Evolutionary conservation across 805 yeast species (phyloP), one percentile per base, ranked within the genome.

Genomic region (Starmerella riodocensis): DNA sequence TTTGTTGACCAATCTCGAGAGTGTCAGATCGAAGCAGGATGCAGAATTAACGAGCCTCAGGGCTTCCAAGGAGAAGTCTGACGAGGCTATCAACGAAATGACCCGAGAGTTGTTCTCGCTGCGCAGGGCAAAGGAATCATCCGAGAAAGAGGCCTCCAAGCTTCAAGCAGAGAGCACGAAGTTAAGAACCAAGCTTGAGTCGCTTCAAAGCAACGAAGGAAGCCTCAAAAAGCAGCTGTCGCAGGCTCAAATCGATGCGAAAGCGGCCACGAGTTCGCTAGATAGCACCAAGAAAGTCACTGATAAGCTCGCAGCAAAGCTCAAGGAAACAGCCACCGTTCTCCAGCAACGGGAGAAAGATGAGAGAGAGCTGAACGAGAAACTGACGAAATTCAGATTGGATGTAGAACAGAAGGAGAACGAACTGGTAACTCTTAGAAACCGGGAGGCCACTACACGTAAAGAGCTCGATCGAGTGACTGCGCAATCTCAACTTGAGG

Each of bases 11-110:
- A 30, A 29, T 17, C 28, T 49, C 5, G 25, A 37, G 4, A 25
- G 39, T 4, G 21, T 30, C 17, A 18, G 28, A 24, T 11, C 19
- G 2, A 38, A 40, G 18, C 31, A 21, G 11, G 8, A n/a, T 3
- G 24, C 22, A 4, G 48, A 64, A 42, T 49, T 67, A 13, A 53
- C 53, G 4, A 43, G 53, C 2, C 40, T 61, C 6, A 65, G 61
- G 32, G 57, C 55, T 7, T 70, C 67, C 11, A 78, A 74, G 49
- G 65, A 66, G 20, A 76, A 71, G 47, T 80, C 88, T 1, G 95
- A 86, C 52, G 77, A 74, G 43, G 96, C 94, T 4, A 77, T 86
- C 37, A 85, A 85, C 54, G 85, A 84, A 50, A 81, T 86, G 94
- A 79, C 78, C 39, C 65, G 88, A 29, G 97, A 86, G 47, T 62